phyloP scores from a whole-genome alignment of 2,329 filamentous ascomycete genomes.

The Fusarium brachygibbosum region DNA sequence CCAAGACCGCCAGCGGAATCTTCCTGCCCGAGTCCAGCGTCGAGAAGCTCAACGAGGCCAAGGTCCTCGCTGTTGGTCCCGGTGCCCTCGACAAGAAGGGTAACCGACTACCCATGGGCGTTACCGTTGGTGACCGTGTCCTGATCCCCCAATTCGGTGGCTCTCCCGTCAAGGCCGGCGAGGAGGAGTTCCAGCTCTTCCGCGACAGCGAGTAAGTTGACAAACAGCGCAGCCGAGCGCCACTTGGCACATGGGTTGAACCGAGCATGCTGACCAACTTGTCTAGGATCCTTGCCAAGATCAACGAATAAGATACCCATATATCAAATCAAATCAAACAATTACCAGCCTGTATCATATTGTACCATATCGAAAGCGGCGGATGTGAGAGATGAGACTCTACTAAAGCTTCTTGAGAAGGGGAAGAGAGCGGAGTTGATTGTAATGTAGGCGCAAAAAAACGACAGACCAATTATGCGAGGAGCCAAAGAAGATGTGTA shows the following conservation, averaged over 20 bases:
- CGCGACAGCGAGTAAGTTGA: conserved; percentile 93
- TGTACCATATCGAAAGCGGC: conserved; percentile 52
- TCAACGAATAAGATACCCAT: conserved; percentile 80
- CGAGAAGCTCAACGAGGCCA: conserved; percentile 98
- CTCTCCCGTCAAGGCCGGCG: conserved; percentile 95
- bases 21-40: conserved; percentile 97
- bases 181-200: conserved; percentile 97
- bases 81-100: conserved; percentile 90
- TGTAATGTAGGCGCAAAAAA: conserved; percentile 43
- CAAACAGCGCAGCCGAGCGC: background rate
- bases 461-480: conserved; percentile 34
- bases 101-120: conserved; percentile 87
- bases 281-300: conserved; percentile 93
- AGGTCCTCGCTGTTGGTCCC: conserved; percentile 94
- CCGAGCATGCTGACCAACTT: conserved; percentile 27
- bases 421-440: conserved; percentile 35
- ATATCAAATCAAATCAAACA: conserved; percentile 22
- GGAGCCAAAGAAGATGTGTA: conserved; percentile 11
- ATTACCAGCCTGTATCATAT: conserved; percentile 53
- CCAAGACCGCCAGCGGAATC: conserved; percentile 96
- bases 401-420: conserved; percentile 19
- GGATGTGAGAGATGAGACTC: conserved; percentile 35
- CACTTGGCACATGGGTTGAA: background rate
- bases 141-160: conserved; percentile 98
- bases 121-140: conserved; percentile 87